Conservation (phyloP, 495 filamentous ascomycete genomes). For the Penicillium silybi region DNA sequence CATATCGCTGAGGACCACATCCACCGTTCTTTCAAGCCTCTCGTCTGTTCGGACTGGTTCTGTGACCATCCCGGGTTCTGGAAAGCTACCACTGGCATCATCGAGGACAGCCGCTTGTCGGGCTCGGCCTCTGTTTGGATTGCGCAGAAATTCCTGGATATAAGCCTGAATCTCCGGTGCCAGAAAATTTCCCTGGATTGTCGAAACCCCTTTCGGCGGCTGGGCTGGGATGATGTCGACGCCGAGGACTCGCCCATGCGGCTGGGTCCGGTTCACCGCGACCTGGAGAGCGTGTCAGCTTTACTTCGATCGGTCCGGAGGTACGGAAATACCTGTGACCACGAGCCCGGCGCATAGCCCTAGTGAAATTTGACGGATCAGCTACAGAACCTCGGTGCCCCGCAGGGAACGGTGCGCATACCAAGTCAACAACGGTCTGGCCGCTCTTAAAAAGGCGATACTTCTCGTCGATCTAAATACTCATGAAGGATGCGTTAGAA, state of each 20-base stretch:
- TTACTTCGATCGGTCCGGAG: too few species aligned
- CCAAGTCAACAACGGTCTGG: constrained; percentile 86
- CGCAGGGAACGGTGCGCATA: constrained; percentile 29
- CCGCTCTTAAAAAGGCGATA: constrained; percentile 71
- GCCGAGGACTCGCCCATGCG: constrained; percentile 75
- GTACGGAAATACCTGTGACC: constrained; percentile 67
- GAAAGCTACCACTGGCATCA: constrained; percentile 8
- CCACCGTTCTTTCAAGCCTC: constrained; percentile 56
- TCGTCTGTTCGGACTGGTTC: background rate
- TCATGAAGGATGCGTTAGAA: background rate
- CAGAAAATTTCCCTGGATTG: constrained; percentile 92
- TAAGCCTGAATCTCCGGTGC: constrained; percentile 63
- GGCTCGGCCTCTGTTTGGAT: constrained; percentile 56
- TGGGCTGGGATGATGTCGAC: constrained; percentile 91
- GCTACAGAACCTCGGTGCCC: background rate
- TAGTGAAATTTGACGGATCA: constrained; percentile 29
- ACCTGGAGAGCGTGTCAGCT: constrained; percentile 48
- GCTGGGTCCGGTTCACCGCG: constrained; percentile 71
- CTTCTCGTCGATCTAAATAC: constrained; percentile 71
- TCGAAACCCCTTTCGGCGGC: constrained; percentile 82
- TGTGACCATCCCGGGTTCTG: constrained; percentile 13
- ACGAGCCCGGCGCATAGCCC: constrained; percentile 92
- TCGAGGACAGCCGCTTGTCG: constrained; percentile 16
- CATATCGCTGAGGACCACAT: constrained; percentile 98
- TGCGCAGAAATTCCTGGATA: constrained; percentile 68